phyloP scores from a whole-genome alignment of 306 rosid genomes.

The Lathyrus aphaca region DNA sequence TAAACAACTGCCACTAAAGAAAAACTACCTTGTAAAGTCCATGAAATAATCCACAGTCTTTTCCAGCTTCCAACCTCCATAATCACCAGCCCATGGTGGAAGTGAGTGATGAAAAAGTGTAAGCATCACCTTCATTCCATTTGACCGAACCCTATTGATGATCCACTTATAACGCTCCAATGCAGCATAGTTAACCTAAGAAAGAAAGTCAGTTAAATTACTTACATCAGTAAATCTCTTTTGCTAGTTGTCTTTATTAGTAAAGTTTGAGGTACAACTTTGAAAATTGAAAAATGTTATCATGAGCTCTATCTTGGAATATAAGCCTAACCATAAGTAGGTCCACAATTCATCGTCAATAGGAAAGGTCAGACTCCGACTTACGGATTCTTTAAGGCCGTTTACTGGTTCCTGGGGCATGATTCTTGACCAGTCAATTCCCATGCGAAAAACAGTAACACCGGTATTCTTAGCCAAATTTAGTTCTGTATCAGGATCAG shows the following conservation, averaged over 20 bases:
- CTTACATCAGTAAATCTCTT: constrained; percentile 34
- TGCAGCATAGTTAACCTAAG: constrained; percentile 88
- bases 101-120: constrained; percentile 97
- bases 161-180: constrained; percentile 97
- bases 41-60: constrained; percentile 91
- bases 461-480: constrained; percentile 89
- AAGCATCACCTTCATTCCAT: constrained; percentile 98
- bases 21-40: constrained; percentile 78
- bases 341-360: constrained; percentile 29
- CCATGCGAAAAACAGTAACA: constrained; percentile 84
- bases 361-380: constrained; percentile 46
- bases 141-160: constrained; percentile 71
- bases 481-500: constrained; percentile 94
- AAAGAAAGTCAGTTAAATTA: constrained; percentile 27
- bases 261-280: constrained; percentile 24
- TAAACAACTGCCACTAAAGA: constrained; percentile 33
- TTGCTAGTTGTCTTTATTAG: constrained; percentile 24
- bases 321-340: constrained; percentile 16
- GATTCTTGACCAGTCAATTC: constrained; percentile 93
- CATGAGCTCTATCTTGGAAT: constrained; percentile 12
- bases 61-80: constrained; percentile 99
- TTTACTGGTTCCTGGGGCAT: constrained; percentile 82
- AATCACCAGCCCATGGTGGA: constrained; percentile 93
- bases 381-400: constrained; percentile 67
- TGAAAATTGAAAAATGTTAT: background rate